Conservation (phyloP, 2,329 filamentous ascomycete genomes). For the Penicillium occitanis region DNA sequence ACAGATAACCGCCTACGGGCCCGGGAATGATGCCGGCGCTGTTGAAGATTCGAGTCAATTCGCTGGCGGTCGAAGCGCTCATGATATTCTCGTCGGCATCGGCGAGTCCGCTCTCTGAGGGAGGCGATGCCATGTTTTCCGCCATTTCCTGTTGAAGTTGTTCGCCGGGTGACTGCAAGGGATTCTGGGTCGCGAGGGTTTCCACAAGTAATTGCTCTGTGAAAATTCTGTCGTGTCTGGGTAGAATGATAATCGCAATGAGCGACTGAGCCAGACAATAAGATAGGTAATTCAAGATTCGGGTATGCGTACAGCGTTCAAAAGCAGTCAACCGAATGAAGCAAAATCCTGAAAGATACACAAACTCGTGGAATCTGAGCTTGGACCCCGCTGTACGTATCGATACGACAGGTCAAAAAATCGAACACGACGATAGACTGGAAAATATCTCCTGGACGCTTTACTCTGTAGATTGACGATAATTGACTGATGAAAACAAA, state of each 20-base stretch:
- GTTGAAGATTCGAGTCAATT: slow-evolving; percentile 22
- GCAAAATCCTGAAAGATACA: slow-evolving; percentile 11
- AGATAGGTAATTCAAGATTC: not conserved
- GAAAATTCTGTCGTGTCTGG: not conserved
- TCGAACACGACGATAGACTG: not conserved
- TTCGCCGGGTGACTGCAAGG: not conserved
- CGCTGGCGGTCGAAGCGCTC: slow-evolving; percentile 18
- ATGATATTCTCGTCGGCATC: slow-evolving; percentile 17
- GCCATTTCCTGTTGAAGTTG: slow-evolving; percentile 8
- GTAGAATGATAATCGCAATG: not conserved
- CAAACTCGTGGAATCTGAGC: not conserved
- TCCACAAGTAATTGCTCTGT: not conserved
- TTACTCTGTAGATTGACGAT: not conserved
- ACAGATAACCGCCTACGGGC: slow-evolving; percentile 17
- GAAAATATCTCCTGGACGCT: not conserved
- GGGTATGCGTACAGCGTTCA: not conserved
- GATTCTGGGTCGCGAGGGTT: not conserved
- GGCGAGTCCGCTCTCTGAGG: slow-evolving; percentile 15
- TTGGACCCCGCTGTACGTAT: slow-evolving; percentile 14
- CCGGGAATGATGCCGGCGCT: slow-evolving; percentile 19
- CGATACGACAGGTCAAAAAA: not conserved
- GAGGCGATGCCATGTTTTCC: slow-evolving; percentile 19
- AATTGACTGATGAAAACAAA: not conserved
- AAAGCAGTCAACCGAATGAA: not conserved
- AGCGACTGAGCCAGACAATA: not conserved